Evolutionary conservation across 2,329 filamentous ascomycete genomes (phyloP), one percentile per base, ranked within the genome.

Genomic region (Davidsoniella virescens): DNA sequence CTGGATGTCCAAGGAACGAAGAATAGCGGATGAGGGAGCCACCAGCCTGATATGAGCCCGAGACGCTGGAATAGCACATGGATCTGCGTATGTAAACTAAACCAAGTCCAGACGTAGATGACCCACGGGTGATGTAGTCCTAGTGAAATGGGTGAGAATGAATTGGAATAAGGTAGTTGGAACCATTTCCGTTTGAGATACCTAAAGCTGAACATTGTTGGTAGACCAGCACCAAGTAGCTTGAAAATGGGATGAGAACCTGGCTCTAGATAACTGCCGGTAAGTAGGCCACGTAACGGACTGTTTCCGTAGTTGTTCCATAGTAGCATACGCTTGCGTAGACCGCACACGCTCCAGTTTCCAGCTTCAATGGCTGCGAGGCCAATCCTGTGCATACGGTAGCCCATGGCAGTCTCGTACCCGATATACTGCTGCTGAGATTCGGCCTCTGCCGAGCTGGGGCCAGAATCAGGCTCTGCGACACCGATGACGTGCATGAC

Each of bases 401-500:
- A 61, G 7, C 72, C 75, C 2, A 72, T 61, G 5, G 59, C 56
- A 23, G 70, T 67, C 53, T 78, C 73, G 46, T 72, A 70, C 7
- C 62, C 60, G 29, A 44, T 29, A 25, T 47, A 52, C 16, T 67
- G 61, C 54, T 75, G 71, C 9, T 65, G 63, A 12, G 62, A 61
- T n/a, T 66, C 62, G 5, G 62, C 59, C 47, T 70, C 65, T 4
- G 64, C 62, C 3, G 66, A 64, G 18, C 62, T 59, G 3, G 57
- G 57, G 6, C 62, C 62, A 47, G 68, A 70, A 49, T 78, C 75
- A 12, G 74, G 71, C 56, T 79, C 75, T 7, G 75, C 75, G 4
- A 78, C 75, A 4, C 75, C 75, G 38, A 79, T 78, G 8, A 77
- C 73, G 16, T 71, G 67, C 75, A 79, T 79, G 3, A 79, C 75